Conservation (phyloP, 2,329 filamentous ascomycete genomes). For the Cercospora sp. region DNA sequence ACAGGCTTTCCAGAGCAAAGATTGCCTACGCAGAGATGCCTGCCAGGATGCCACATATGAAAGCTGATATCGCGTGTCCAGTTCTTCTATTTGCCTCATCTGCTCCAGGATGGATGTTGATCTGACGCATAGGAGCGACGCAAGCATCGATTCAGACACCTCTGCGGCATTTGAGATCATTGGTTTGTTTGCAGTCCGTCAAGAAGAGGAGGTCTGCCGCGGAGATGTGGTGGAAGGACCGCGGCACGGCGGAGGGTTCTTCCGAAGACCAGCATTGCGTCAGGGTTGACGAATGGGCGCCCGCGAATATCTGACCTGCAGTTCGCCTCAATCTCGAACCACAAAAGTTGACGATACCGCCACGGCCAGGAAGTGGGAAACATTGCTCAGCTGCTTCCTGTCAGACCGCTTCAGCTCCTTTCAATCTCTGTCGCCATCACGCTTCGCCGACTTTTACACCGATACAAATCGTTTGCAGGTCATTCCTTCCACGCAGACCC, state of each 20-base stretch:
- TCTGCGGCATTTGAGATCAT: not conserved
- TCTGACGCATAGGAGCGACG: not conserved
- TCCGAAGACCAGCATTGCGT: not conserved
- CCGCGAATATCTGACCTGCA: not conserved
- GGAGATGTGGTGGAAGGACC: not conserved
- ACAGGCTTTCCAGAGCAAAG: not conserved
- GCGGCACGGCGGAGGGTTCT: not conserved
- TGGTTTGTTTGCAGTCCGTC: not conserved
- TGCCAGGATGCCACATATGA: not conserved
- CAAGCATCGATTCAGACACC: not conserved
- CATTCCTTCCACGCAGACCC: not conserved
- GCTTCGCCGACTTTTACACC: no score
- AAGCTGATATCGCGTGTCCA: not conserved
- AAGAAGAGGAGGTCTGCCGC: not conserved
- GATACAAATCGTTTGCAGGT: no score
- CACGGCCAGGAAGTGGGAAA: not conserved
- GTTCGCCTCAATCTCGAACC: conserved; percentile 11
- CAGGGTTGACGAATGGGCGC: not conserved
- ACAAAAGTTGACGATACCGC: conserved; percentile 1
- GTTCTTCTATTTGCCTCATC: not conserved
- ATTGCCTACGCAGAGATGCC: not conserved
- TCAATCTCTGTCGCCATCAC: not conserved
- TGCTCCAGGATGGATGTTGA: not conserved
- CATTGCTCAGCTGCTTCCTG: not conserved
- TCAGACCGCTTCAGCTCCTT: not conserved